Evolutionary conservation across 2,329 filamentous ascomycete genomes (phyloP).

Genomic region (Cordyceps fumosorosea): DNA sequence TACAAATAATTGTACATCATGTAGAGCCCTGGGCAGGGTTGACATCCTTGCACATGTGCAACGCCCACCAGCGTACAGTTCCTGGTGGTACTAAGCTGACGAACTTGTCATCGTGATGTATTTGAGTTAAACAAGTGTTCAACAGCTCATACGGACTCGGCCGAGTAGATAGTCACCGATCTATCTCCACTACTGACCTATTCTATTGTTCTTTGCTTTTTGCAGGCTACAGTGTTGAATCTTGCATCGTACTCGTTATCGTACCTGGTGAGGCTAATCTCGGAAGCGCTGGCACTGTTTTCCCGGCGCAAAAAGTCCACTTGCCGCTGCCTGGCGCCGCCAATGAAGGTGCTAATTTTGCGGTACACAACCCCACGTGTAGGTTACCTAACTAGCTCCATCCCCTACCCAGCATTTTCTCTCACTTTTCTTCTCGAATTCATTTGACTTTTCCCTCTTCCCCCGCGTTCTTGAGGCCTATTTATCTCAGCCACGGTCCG

Average conservation of each 20-base stretch:
- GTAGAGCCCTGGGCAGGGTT: too few relatives aligned
- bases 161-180: background rate
- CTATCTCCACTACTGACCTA: background rate
- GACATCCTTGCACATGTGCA: too few relatives aligned
- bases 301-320: background rate
- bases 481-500: background rate
- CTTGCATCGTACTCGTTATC: constrained; percentile 10
- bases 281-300: background rate
- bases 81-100: background rate
- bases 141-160: background rate
- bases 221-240: background rate
- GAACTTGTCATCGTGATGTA: too few relatives aligned
- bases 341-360: background rate
- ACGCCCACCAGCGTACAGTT: background rate
- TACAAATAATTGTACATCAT: too few relatives aligned
- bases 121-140: background rate
- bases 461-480: background rate
- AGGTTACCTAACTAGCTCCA: background rate
- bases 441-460: background rate
- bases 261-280: background rate
- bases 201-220: background rate
- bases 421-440: background rate
- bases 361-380: background rate
- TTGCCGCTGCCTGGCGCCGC: background rate
- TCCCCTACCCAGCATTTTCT: background rate